Conservation (phyloP, 2,329 filamentous ascomycete species). For the Colletotrichum sp. region DNA sequence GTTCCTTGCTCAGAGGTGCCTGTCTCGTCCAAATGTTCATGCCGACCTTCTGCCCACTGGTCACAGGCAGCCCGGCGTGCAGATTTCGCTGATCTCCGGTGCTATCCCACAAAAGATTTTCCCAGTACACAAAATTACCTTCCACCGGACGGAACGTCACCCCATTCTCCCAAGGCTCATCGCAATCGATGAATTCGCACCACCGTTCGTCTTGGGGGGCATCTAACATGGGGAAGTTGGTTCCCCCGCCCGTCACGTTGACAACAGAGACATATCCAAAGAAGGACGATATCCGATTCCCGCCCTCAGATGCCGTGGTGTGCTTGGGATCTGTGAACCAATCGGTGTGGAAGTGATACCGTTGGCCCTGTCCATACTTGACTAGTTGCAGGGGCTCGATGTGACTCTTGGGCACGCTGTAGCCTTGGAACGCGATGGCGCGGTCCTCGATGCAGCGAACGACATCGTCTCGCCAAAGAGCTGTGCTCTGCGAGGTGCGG, state of each 20-base stretch:
- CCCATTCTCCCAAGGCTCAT: slow-evolving; percentile 49
- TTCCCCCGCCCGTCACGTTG: slow-evolving; percentile 49
- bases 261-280: slow-evolving; percentile 49
- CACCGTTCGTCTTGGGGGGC: slow-evolving; percentile 33
- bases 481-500: slow-evolving; percentile 51
- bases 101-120: slow-evolving; percentile 44
- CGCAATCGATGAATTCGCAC: slow-evolving; percentile 48
- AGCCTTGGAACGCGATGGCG: slow-evolving; percentile 50
- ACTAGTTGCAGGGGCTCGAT: slow-evolving; percentile 54
- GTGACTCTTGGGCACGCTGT: slow-evolving; percentile 35
- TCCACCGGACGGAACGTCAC: slow-evolving; percentile 51
- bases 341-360: slow-evolving; percentile 55
- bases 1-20: slow-evolving; percentile 37
- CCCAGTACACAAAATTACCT: slow-evolving; percentile 54
- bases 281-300: slow-evolving; percentile 50
- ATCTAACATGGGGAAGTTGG: slow-evolving; percentile 50
- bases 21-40: slow-evolving; percentile 59
- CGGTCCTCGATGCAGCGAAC: slow-evolving; percentile 52
- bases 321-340: slow-evolving; percentile 49
- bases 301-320: slow-evolving; percentile 38
- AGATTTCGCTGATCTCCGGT: slow-evolving; percentile 46
- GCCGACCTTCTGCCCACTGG: slow-evolving; percentile 50
- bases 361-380: slow-evolving; percentile 46
- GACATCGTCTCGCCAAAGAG: slow-evolving; percentile 43
- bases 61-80: slow-evolving; percentile 51